phyloP scores from a whole-genome alignment of 441 rosid species.

The Pelargonium fulgidum region DNA sequence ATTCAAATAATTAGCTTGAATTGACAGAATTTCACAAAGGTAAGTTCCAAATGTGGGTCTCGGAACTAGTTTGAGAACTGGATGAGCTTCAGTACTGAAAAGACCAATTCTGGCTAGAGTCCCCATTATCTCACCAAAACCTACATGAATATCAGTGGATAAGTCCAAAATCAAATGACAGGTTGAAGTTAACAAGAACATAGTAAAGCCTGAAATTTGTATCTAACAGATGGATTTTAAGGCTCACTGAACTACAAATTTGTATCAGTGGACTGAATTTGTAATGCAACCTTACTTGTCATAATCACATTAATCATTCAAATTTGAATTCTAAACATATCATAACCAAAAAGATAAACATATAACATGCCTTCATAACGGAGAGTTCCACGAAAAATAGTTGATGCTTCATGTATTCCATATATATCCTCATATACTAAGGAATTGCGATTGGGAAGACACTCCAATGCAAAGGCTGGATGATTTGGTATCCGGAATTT shows the following conservation, averaged over 20 bases:
- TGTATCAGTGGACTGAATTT: background rate
- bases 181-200: background rate
- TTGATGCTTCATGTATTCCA: slow-evolving; percentile 80
- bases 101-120: slow-evolving; percentile 64
- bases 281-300: too few species aligned
- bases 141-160: slow-evolving; percentile 26
- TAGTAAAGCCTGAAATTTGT: too few species aligned
- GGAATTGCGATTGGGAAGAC: slow-evolving; percentile 82
- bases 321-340: background rate
- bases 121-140: slow-evolving; percentile 70
- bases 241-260: background rate
- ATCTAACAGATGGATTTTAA: background rate
- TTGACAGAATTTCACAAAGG: slow-evolving; percentile 42
- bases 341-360: slow-evolving; percentile 3
- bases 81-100: slow-evolving; percentile 39
- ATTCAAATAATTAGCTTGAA: slow-evolving; percentile 26
- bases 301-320: too few species aligned
- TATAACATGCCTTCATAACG: slow-evolving; percentile 71
- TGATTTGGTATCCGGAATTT: slow-evolving; percentile 59
- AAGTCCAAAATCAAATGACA: background rate
- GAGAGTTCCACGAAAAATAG: slow-evolving; percentile 86
- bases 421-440: slow-evolving; percentile 64
- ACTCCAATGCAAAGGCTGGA: slow-evolving; percentile 94
- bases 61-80: slow-evolving; percentile 35
- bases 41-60: slow-evolving; percentile 47